phyloP scores from a whole-genome alignment of 441 rosid species.

The Biscutella laevigata region DNA sequence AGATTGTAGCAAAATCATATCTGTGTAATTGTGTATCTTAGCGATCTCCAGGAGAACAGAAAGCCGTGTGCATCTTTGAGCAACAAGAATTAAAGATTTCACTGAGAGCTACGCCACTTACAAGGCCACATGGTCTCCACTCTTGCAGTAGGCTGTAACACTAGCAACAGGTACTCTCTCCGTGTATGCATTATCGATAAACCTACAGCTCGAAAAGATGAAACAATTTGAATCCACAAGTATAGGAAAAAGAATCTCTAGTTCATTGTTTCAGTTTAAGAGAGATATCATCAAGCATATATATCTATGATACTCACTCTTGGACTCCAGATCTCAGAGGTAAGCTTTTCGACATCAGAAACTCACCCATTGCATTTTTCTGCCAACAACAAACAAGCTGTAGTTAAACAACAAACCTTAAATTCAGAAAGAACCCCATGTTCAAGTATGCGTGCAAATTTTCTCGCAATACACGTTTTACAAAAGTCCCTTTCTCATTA shows the following conservation, averaged over 20 bases:
- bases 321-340: slow-evolving; percentile 77
- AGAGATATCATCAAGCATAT: not conserved
- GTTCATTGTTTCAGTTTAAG: not conserved
- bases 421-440: not conserved
- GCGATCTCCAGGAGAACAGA: not conserved
- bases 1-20: not conserved
- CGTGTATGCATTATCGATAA: slow-evolving; percentile 52
- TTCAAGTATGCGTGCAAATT: slow-evolving; percentile 34
- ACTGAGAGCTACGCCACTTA: slow-evolving; percentile 21
- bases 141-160: slow-evolving; percentile 51
- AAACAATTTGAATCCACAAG: not conserved
- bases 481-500: slow-evolving; percentile 60
- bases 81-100: not conserved
- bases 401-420: slow-evolving; percentile 16
- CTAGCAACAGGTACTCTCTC: slow-evolving; percentile 54
- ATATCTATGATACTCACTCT: slow-evolving; percentile 49
- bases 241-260: not conserved
- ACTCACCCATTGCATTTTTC: slow-evolving; percentile 71
- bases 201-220: slow-evolving; percentile 39
- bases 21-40: not conserved
- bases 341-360: slow-evolving; percentile 49
- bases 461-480: slow-evolving; percentile 57
- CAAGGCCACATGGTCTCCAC: slow-evolving; percentile 72
- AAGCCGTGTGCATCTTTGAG: not conserved
- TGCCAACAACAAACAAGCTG: slow-evolving; percentile 33